Evolutionary conservation across 129 eudicot genomes (phyloP).

Genomic region (Flaveria brownii): DNA sequence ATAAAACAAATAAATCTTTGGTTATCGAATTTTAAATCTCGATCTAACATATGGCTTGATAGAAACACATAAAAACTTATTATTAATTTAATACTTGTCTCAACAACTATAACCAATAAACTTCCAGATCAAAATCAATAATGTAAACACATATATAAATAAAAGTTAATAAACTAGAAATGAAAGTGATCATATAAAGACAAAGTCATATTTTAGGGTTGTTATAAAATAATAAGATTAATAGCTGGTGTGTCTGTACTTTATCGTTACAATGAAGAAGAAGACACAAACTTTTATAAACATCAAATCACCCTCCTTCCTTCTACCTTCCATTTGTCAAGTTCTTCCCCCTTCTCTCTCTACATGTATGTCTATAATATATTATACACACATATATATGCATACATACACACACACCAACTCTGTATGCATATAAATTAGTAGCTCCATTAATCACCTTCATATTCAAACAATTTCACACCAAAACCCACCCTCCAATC

Average conservation of each 20-base stretch:
- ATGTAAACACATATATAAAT: no score
- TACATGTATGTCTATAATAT: slow-evolving; percentile 1
- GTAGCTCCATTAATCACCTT: slow-evolving; percentile 17
- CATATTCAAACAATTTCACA: slow-evolving; percentile 23
- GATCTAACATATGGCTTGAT: background rate
- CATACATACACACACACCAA: background rate
- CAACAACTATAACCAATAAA: background rate
- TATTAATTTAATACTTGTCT: background rate
- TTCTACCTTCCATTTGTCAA: slow-evolving; percentile 64
- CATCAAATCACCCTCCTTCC: slow-evolving; percentile 46
- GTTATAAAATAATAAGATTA: slow-evolving; percentile 25
- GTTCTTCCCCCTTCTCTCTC: slow-evolving; percentile 35
- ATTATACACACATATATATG: slow-evolving; percentile 19
- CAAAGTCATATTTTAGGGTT: slow-evolving; percentile 21
- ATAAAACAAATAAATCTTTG: background rate
- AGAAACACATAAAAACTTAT: background rate
- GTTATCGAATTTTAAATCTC: background rate
- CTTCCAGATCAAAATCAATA: no score
- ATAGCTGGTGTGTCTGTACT: slow-evolving; percentile 61
- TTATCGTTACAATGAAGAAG: slow-evolving; percentile 46
- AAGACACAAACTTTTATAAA: slow-evolving; percentile 52
- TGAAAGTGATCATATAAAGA: slow-evolving; percentile 14
- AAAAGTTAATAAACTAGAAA: background rate
- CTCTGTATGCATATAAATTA: slow-evolving; percentile 29
- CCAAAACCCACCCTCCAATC: background rate